Percentiles rank a stretch among this genome's conserved stretches.
phyloP scores from a whole-genome alignment of 148 eudicot species.

The Spergularia bocconei region DNA sequence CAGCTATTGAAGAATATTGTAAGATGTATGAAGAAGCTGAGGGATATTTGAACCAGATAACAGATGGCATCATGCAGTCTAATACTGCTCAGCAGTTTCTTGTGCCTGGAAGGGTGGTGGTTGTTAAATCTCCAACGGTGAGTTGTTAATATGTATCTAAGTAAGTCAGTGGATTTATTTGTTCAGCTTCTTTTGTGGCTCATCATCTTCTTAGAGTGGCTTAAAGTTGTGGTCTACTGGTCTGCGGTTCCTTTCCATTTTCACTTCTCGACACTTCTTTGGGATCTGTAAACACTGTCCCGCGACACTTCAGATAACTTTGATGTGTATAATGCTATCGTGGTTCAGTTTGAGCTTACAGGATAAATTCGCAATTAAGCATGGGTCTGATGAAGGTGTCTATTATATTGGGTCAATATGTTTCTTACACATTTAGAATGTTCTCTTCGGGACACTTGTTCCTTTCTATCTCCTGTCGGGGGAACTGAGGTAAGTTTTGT shows the following conservation, averaged over 20 bases:
- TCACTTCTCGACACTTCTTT: not conserved
- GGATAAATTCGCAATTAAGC: not conserved
- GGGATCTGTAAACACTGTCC: not conserved
- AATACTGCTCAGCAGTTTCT: constrained; percentile 63
- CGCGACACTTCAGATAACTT: not conserved
- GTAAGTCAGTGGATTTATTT: too few species aligned
- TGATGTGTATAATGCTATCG: not conserved
- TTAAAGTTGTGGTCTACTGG: not conserved
- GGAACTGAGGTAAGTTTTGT: constrained; percentile 3
- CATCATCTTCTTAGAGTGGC: not conserved
- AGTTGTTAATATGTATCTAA: constrained; percentile 29
- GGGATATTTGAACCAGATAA: constrained; percentile 51
- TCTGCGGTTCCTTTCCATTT: not conserved
- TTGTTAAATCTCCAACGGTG: constrained; percentile 84
- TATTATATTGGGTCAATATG: not conserved
- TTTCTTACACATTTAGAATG: not conserved
- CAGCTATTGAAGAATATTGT: constrained; percentile 88
- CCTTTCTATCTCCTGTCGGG: not conserved
- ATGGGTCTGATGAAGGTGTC: not conserved
- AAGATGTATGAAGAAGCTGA: constrained; percentile 70
- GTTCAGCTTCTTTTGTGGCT: not conserved
- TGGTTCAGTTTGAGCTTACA: constrained; percentile 8
- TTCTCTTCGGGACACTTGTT: not conserved
- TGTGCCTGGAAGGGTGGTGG: constrained; percentile 70
- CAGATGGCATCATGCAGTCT: constrained; percentile 79